Evolutionary conservation across 495 filamentous ascomycete species (phyloP).

Genomic region (Aspergillus wentii): DNA sequence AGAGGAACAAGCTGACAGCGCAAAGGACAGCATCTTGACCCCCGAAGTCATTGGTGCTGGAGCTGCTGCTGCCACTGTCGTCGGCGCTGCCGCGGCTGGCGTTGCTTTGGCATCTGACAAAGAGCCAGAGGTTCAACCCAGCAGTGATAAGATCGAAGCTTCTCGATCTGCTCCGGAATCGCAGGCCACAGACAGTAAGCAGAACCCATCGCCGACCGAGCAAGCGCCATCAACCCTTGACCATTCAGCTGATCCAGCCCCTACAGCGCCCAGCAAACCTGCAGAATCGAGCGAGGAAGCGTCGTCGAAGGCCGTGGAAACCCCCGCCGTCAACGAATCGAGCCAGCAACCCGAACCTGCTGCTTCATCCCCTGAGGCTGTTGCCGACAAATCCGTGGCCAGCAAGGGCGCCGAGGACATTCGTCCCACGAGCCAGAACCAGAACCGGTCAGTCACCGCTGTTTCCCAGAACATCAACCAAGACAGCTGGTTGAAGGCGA

Average conservation of each 20-base stretch:
- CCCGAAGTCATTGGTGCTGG: slow-evolving; percentile 22
- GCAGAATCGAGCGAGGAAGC: not conserved
- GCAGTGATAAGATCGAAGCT: slow-evolving; percentile 16
- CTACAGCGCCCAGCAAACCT: slow-evolving; percentile 17
- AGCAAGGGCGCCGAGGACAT: slow-evolving; percentile 29
- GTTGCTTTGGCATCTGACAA: slow-evolving; percentile 14
- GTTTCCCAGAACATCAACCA: slow-evolving; percentile 37
- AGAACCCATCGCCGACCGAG: slow-evolving; percentile 8
- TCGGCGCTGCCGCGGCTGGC: slow-evolving; percentile 10
- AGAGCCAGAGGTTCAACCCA: slow-evolving; percentile 9
- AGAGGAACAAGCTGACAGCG: slow-evolving; percentile 7
- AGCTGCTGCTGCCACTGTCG: slow-evolving; percentile 20
- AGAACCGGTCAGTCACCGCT: slow-evolving; percentile 42
- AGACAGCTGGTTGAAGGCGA: slow-evolving; percentile 41
- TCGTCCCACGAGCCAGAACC: slow-evolving; percentile 38
- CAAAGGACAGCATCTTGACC: slow-evolving; percentile 16
- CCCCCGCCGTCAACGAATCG: too few relatives aligned
- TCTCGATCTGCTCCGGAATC: slow-evolving; percentile 8
- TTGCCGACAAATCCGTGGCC: slow-evolving; percentile 14
- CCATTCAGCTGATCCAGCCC: slow-evolving; percentile 32
- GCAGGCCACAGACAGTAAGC: slow-evolving; percentile 26
- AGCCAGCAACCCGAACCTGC: slow-evolving; percentile 11
- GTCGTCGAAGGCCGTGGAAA: slow-evolving; percentile 10
- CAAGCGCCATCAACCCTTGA: slow-evolving; percentile 13
- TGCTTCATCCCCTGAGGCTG: slow-evolving; percentile 9